A percentile compares a stretch with the other conserved stretches of the same genome.
These are phyloP conservation scores for Emmonsiellopsis sp. DNA, from an alignment of 2,329 filamentous ascomycete genomes.

Conservation along the genomic window DNA sequence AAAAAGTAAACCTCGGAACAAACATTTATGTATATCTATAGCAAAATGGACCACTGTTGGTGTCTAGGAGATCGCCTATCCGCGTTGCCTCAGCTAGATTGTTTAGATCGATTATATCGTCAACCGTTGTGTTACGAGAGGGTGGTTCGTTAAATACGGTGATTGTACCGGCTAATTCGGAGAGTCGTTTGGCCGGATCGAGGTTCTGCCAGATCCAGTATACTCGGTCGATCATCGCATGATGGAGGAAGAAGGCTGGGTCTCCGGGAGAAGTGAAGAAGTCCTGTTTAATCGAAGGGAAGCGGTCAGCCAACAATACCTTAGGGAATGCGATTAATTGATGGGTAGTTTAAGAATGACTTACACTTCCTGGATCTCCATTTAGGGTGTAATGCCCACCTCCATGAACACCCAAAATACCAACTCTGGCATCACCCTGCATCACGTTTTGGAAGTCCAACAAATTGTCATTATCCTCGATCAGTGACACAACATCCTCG, in stretches of 20 bases:
- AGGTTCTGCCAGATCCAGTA: conserved; percentile 11
- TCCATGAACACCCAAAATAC: background rate
- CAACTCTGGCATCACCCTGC: background rate
- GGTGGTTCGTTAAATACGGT: conserved; percentile 5
- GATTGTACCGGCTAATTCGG: background rate
- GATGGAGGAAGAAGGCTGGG: conserved; percentile 12
- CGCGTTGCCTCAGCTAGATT: conserved; percentile 6
- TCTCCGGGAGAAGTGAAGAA: conserved; percentile 4
- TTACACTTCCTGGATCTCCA: conserved; percentile 1
- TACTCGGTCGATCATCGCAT: conserved; percentile 8
- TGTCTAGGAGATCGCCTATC: conserved; percentile 13
- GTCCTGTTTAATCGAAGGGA: background rate
- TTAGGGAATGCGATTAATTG: background rate
- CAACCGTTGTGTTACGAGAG: conserved; percentile 14
- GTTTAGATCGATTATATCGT: conserved; percentile 14
- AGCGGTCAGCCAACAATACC: background rate
- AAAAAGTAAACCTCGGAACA: background rate
- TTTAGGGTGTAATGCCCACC: background rate
- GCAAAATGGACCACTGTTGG: conserved; percentile 14
- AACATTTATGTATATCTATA: conserved; percentile 11
- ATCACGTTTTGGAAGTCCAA: background rate
- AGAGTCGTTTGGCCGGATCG: background rate
- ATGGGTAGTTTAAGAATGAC: background rate
- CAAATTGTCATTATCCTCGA: background rate
- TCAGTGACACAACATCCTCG: background rate